Percentiles rank a stretch among this genome's conserved stretches.
Conservation (phyloP, 306 rosid species). For the Inga leiocalycina region DNA sequence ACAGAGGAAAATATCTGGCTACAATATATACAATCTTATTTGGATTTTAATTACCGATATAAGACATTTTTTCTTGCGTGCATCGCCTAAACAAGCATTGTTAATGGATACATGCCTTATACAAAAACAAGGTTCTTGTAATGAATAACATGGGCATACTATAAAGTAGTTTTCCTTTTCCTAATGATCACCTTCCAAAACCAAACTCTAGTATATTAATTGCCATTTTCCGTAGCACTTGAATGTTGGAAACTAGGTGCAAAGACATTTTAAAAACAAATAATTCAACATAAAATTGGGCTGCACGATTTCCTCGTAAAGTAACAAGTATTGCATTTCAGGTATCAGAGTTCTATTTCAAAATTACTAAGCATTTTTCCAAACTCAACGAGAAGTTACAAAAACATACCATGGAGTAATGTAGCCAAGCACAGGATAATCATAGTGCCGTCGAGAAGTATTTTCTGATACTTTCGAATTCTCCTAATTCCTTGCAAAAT, state of each 20-base stretch:
- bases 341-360: conserved; percentile 4
- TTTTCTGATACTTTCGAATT: conserved; percentile 61
- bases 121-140: background rate
- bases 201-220: background rate
- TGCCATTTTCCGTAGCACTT: background rate
- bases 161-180: conserved; percentile 2
- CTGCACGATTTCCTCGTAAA: background rate
- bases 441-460: conserved; percentile 55
- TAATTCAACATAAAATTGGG: background rate
- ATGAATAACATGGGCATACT: background rate
- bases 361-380: background rate
- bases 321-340: conserved; percentile 2
- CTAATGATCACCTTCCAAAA: conserved; percentile 5
- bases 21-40: background rate
- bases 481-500: conserved; percentile 54
- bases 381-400: background rate
- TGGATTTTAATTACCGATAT: conserved; percentile 13
- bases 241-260: background rate
- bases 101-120: background rate
- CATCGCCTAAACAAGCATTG: conserved; percentile 1
- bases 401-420: conserved; percentile 86
- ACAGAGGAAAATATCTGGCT: background rate
- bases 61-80: background rate
- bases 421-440: conserved; percentile 81
- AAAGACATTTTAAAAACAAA: background rate